Evolutionary conservation across 768 basidiomycete genomes (phyloP).

Genomic region (Holtermanniella nyarrowii): DNA sequence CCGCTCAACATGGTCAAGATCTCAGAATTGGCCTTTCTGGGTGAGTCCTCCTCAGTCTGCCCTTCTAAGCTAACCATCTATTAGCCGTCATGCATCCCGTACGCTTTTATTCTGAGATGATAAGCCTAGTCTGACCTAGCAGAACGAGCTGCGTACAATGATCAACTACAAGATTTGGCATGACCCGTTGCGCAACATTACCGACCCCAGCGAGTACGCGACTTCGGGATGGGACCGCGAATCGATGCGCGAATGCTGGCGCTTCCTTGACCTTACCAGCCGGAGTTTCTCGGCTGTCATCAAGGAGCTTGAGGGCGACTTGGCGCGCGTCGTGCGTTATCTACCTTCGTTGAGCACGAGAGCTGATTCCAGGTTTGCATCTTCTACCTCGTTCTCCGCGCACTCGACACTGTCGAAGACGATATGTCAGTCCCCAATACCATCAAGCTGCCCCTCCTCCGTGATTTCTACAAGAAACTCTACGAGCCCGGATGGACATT

Average conservation of each 20-base stretch:
- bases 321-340: constrained; percentile 73
- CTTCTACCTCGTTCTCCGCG: constrained; percentile 89
- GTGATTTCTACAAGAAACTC: constrained; percentile 68
- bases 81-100: no score
- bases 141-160: constrained; percentile 66
- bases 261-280: constrained; percentile 75
- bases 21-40: no score
- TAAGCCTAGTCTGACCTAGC: no score
- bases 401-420: constrained; percentile 94
- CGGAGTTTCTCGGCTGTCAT: constrained; percentile 86
- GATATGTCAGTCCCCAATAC: constrained; percentile 90
- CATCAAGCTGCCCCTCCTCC: constrained; percentile 73
- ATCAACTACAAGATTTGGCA: constrained; percentile 75
- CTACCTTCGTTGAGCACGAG: background rate
- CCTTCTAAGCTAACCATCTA: no score
- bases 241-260: constrained; percentile 83
- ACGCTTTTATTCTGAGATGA: no score
- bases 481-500: constrained; percentile 79
- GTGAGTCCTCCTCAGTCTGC: no score
- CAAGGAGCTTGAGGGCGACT: constrained; percentile 88
- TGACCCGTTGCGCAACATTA: constrained; percentile 72
- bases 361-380: constrained; percentile 85
- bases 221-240: constrained; percentile 79
- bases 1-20: no score
- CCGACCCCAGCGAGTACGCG: constrained; percentile 57